These are phyloP conservation scores for Cadophora sp. DNA, from an alignment of 2,329 filamentous ascomycete genomes.

Conservation along the genomic window DNA sequence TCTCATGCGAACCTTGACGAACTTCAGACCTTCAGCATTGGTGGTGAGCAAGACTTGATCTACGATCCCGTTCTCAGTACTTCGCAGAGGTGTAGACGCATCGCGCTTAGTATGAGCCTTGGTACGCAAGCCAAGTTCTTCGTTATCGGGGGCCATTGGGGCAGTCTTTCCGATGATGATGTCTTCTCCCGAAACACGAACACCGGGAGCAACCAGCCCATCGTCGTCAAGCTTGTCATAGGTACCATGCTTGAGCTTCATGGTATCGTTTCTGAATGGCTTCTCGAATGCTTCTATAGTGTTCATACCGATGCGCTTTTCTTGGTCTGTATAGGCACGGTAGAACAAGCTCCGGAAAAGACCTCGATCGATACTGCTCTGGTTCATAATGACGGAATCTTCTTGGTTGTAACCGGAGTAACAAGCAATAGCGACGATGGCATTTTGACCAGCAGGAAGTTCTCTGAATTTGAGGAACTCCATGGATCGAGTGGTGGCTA, in stretches of 20 bases:
- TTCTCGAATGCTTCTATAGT: constrained; percentile 96
- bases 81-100: constrained; percentile 91
- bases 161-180: constrained; percentile 99
- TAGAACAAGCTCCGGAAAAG: constrained; percentile 98
- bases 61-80: constrained; percentile 95
- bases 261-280: constrained; percentile 84
- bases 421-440: constrained; percentile 95
- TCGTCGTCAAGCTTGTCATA: constrained; percentile 98
- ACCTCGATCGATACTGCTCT: constrained; percentile 97
- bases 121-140: constrained; percentile 91
- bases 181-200: constrained; percentile 95
- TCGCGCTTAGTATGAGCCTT: constrained; percentile 92
- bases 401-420: constrained; percentile 99
- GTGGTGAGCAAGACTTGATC: constrained; percentile 94
- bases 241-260: constrained; percentile 91
- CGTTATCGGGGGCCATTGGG: constrained; percentile 88
- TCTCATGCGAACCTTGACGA: constrained; percentile 96
- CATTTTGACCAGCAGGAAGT: constrained; percentile 94
- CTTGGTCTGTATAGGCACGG: constrained; percentile 94
- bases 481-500: constrained; percentile 97
- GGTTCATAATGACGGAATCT: constrained; percentile 99
- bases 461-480: constrained; percentile 99
- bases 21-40: constrained; percentile 91
- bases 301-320: constrained; percentile 94
- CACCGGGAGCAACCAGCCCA: constrained; percentile 90